Conservation (phyloP, 768 basidiomycete species). For the Lactarius indigo region DNA sequence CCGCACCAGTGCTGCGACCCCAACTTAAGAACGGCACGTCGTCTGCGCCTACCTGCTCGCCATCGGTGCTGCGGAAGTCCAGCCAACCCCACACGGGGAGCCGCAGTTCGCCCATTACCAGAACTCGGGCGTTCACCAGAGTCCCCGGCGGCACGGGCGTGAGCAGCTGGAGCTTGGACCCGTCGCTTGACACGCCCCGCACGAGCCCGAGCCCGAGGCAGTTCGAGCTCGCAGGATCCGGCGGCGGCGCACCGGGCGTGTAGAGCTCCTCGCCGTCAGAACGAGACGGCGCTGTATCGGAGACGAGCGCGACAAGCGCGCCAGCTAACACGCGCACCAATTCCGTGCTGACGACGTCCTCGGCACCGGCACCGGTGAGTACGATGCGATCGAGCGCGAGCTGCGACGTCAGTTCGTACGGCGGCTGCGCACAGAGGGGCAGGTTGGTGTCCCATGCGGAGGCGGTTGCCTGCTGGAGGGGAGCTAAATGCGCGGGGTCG, state of each 20-base stretch:
- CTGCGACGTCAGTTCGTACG: conserved; percentile 66
- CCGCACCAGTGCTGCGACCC: conserved; percentile 67
- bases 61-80: conserved; percentile 51
- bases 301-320: conserved; percentile 72
- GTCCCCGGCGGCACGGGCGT: conserved; percentile 62
- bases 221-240: conserved; percentile 54
- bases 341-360: conserved; percentile 74
- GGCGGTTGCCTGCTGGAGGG: conserved; percentile 34
- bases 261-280: conserved; percentile 45
- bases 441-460: conserved; percentile 59
- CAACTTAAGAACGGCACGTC: conserved; percentile 77
- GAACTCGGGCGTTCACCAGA: conserved; percentile 42
- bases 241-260: conserved; percentile 48
- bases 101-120: conserved; percentile 88
- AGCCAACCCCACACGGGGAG: conserved; percentile 86
- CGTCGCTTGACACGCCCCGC: conserved; percentile 38
- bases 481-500: conserved; percentile 26
- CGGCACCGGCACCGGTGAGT: conserved; percentile 68
- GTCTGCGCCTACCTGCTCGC: conserved; percentile 40
- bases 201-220: conserved; percentile 80
- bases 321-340: conserved; percentile 72
- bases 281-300: conserved; percentile 9
- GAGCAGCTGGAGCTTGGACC: conserved; percentile 60
- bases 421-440: conserved; percentile 64
- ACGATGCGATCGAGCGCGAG: conserved; percentile 60